Evolutionary conservation across 805 yeast species (phyloP), one percentile per base, ranked within the genome.

Genomic region (Torulaspora maleeae): DNA sequence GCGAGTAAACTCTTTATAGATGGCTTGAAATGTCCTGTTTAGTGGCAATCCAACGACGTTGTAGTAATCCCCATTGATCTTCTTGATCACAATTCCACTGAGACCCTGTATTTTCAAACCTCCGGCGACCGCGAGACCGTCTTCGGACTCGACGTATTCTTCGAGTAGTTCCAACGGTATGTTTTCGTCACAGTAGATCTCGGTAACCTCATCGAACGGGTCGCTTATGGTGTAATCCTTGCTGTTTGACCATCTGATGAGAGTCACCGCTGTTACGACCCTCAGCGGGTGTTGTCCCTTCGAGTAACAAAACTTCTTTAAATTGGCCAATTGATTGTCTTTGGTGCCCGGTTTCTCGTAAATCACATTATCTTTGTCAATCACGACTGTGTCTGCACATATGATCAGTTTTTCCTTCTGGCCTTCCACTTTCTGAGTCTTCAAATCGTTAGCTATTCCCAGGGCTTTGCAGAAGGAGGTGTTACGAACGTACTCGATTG

Each of bases 1-100:
- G 11, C 20, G 16, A 34, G 32, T 24, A 19, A 35, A 7, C 28
- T 43, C 45, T 28, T 32, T 24, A 30, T 49, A 54, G 5, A 54
- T 39, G 11, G 48, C 51, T 38, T 51, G 53, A 30, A 57, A 77
- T 0, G 91, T 79, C 28, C 66, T 70, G 36, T 75, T 72, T 20
- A 79, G 76, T 1, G 99, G 98, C 45, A 91, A 68, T 0, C 99
- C 99, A 3, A 91, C 91, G 11, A 87, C 85, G 60, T 88, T 91
- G 64, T 75, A 80, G 59, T 77, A 86, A 61, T 91, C 98, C 0
- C 99, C 99, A 1, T 73, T 72, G 10, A 89, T 75, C 12, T 67
- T 65, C 16, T 71, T 64, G 52, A 93, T 78, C 51, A 91, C 66
- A 29, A 82, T 58, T 1, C 84, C 80, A 1, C 95, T 93, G 8